phyloP scores from a whole-genome alignment of 2,329 filamentous ascomycete genomes.

The Sporothrix variecibatus region DNA sequence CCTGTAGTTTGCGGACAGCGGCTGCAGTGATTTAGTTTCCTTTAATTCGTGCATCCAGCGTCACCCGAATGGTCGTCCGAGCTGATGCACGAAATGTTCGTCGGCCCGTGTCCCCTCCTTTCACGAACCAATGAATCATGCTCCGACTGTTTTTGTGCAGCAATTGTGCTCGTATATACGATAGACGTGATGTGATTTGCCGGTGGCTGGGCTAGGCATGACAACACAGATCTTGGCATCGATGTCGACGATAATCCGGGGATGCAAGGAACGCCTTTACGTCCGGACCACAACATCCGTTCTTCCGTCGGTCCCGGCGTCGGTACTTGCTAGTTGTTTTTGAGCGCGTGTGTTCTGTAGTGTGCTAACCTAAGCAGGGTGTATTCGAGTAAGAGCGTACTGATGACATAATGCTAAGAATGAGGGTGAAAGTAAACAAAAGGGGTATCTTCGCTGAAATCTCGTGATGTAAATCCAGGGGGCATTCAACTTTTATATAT shows the following conservation, averaged over 20 bases:
- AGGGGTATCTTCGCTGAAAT: no score
- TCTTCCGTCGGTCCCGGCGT: background rate
- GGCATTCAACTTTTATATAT: no score
- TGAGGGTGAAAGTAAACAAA: no score
- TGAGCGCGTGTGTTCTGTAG: no score
- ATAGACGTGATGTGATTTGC: background rate
- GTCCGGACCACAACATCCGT: background rate
- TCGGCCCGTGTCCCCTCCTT: background rate
- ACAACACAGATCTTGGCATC: background rate
- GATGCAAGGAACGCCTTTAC: no score
- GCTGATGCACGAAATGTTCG: background rate
- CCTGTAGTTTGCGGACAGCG: background rate
- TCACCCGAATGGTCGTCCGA: background rate
- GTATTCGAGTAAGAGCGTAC: no score
- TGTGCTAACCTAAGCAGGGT: no score
- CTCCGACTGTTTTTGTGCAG: background rate
- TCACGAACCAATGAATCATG: background rate
- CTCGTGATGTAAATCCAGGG: no score
- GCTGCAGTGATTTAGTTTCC: background rate
- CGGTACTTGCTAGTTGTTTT: no score
- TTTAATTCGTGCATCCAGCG: background rate
- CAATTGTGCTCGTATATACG: background rate
- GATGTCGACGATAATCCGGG: background rate
- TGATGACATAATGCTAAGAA: no score
- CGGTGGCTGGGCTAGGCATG: background rate